These are phyloP conservation scores for Stereocaulon alpinum DNA, from an alignment of 495 filamentous ascomycete species.

Conservation along the genomic window DNA sequence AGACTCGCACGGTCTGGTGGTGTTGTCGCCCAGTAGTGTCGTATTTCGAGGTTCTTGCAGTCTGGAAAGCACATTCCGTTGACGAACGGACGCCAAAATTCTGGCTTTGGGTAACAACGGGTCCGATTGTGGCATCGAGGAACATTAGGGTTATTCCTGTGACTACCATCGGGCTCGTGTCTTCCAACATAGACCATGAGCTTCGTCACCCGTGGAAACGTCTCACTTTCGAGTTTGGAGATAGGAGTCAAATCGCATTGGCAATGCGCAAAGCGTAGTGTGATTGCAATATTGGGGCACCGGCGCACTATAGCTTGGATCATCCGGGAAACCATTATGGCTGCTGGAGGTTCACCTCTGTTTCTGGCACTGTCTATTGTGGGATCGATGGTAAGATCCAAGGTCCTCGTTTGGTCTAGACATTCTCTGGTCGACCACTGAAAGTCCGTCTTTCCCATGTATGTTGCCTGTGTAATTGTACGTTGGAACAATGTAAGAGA, in stretches of 20 bases:
- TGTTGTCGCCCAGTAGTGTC: constrained; percentile 15
- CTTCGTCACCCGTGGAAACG: constrained; percentile 26
- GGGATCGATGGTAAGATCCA: constrained; percentile 27
- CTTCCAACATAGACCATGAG: constrained; percentile 26
- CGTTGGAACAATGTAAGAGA: constrained; percentile 25
- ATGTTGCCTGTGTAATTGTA: constrained; percentile 25
- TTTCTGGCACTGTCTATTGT: constrained; percentile 23
- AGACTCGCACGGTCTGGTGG: constrained; percentile 11
- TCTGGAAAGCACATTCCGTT: constrained; percentile 20
- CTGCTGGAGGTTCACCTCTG: constrained; percentile 23
- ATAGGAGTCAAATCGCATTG: constrained; percentile 27
- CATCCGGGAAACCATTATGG: constrained; percentile 24
- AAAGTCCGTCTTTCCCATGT: constrained; percentile 25
- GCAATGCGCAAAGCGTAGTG: constrained; percentile 27
- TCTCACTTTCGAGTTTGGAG: constrained; percentile 23
- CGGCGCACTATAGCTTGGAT: constrained; percentile 26
- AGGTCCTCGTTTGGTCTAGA: constrained; percentile 17
- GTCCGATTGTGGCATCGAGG: constrained; percentile 1
- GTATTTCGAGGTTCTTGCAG: constrained; percentile 17
- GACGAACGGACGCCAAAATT: constrained; percentile 30
- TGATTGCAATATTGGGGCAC: constrained; percentile 29
- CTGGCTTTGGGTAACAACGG: constrained; percentile 22
- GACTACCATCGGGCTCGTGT: constrained; percentile 12
- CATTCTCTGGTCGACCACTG: constrained; percentile 28
- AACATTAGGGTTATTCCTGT: constrained; percentile 3